Conservation (phyloP, 352 stramenopile species). For the Phytophthora colocasiae region DNA sequence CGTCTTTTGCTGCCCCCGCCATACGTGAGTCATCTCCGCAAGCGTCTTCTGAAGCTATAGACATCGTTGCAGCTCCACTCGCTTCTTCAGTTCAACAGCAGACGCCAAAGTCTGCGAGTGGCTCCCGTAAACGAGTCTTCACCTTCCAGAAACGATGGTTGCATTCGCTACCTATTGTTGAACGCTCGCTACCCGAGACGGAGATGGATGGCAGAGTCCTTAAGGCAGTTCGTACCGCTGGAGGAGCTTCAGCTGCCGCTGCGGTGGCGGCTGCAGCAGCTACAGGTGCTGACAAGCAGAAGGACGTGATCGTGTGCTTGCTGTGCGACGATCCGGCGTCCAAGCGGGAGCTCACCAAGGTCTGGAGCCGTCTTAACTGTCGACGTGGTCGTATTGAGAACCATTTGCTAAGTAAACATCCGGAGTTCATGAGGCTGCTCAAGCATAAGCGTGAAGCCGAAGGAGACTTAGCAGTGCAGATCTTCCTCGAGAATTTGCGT, state of each 20-base stretch:
- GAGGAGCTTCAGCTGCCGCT: conserved; percentile 8
- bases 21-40: conserved; percentile 17
- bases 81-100: conserved; percentile 18
- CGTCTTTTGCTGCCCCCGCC: conserved; percentile 18
- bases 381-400: conserved; percentile 82
- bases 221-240: conserved; percentile 20
- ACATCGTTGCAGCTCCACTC: not conserved
- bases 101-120: conserved; percentile 3
- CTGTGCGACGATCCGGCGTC: conserved; percentile 71
- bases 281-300: conserved; percentile 26
- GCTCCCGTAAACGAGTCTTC: conserved; percentile 74
- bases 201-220: conserved; percentile 39
- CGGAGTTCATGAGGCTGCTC: conserved; percentile 82
- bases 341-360: conserved; percentile 65
- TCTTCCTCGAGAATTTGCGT: conserved; percentile 81
- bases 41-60: conserved; percentile 6
- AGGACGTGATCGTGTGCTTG: conserved; percentile 80
- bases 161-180: conserved; percentile 80
- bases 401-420: conserved; percentile 82
- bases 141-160: conserved; percentile 86
- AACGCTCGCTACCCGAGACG: conserved; percentile 62
- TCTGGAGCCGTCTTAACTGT: conserved; percentile 82
- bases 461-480: conserved; percentile 73
- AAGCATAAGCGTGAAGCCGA: conserved; percentile 81
- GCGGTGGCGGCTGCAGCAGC: conserved; percentile 14